Percentiles rank a stretch among this genome's conserved stretches.
Evolutionary conservation across 2,329 filamentous ascomycete genomes (phyloP).

Genomic region (Didymella exigua): DNA sequence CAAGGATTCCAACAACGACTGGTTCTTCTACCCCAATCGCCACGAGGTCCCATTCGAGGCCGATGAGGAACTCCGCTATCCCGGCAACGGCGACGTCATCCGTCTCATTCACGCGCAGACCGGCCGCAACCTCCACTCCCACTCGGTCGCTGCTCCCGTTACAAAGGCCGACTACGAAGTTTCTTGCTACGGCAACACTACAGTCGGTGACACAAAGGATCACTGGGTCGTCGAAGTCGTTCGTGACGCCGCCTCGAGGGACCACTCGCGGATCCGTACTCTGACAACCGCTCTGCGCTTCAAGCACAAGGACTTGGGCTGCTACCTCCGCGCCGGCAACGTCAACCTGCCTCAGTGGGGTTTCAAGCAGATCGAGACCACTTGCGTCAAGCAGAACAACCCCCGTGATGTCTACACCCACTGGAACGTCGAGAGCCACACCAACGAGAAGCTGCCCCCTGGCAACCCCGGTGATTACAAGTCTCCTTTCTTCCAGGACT

Average conservation of each 20-base stretch:
- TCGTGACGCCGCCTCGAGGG: conserved; percentile 82
- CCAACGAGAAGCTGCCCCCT: conserved; percentile 88
- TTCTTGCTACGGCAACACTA: conserved; percentile 93
- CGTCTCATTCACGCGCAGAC: conserved; percentile 94
- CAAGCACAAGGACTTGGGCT: conserved; percentile 79
- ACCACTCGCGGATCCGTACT: conserved; percentile 84
- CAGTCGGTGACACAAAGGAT: conserved; percentile 95
- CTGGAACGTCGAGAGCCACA: conserved; percentile 97
- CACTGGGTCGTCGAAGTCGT: conserved; percentile 96
- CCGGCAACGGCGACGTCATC: conserved; percentile 77
- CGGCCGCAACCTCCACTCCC: conserved; percentile 95
- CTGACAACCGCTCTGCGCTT: conserved; percentile 92
- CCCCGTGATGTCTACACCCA: conserved; percentile 93
- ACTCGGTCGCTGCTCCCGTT: conserved; percentile 84
- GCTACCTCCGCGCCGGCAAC: conserved; percentile 93
- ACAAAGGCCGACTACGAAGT: conserved; percentile 92
- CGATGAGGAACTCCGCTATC: conserved; percentile 71
- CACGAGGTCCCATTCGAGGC: conserved; percentile 73
- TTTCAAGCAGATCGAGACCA: conserved; percentile 99
- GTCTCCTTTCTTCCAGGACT: conserved; percentile 96
- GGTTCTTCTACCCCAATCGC: conserved; percentile 98
- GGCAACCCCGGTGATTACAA: conserved; percentile 91
- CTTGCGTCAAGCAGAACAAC: conserved; percentile 91
- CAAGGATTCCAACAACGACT: conserved; percentile 99
- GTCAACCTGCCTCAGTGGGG: conserved; percentile 98